Conservation (phyloP, 2,329 filamentous ascomycete species). For the Colletotrichum costaricense region DNA sequence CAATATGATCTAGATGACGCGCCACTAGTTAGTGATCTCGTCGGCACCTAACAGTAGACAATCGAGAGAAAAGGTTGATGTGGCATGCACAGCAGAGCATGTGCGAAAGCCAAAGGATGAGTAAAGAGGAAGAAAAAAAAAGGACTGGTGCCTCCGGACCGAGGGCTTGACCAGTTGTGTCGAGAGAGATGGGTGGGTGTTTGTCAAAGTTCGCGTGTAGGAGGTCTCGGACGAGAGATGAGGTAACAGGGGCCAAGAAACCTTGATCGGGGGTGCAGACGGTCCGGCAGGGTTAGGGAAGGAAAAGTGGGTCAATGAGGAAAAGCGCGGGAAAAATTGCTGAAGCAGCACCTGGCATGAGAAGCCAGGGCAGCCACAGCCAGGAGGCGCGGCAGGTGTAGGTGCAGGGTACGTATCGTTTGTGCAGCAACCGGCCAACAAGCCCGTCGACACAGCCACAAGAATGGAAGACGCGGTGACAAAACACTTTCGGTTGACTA, state of each 20-base stretch:
- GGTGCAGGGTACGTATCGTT: conserved; percentile 16
- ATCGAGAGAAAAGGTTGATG: not conserved
- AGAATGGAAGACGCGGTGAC: not conserved
- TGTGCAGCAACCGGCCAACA: not conserved
- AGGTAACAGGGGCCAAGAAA: conserved; percentile 37
- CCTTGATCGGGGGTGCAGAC: conserved; percentile 36
- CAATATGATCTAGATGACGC: conserved; percentile 23
- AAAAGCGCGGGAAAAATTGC: conserved; percentile 17
- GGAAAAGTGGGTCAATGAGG: conserved; percentile 9
- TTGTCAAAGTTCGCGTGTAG: conserved; percentile 35
- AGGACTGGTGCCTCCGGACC: conserved; percentile 27
- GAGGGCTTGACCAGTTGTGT: conserved; percentile 27
- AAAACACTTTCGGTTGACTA: not conserved
- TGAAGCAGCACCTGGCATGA: conserved; percentile 27
- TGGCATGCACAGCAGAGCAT: conserved; percentile 4
- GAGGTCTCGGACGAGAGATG: conserved; percentile 35
- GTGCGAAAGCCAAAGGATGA: not conserved
- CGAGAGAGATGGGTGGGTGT: conserved; percentile 16
- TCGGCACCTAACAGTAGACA: conserved; percentile 4
- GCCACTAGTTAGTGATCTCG: conserved; percentile 23
- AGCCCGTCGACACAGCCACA: not conserved
- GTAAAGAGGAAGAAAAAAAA: conserved; percentile 8
- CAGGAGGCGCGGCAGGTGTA: not conserved
- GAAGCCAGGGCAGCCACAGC: conserved; percentile 23
- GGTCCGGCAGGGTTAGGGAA: conserved; percentile 34